Evolutionary conservation across 192 early-diverging fungal species (phyloP).

Genomic region (Podila verticillata): DNA sequence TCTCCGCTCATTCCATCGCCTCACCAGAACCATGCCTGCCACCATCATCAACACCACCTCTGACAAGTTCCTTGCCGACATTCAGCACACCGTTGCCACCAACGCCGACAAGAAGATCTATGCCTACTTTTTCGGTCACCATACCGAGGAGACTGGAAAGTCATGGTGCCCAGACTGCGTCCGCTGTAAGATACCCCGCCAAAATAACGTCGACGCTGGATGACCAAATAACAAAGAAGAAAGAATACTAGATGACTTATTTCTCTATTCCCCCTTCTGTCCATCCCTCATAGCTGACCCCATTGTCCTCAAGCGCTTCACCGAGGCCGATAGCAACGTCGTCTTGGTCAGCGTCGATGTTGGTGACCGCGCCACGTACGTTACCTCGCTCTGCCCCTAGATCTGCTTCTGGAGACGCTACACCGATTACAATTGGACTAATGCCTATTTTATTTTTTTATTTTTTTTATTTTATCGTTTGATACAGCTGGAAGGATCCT

Average conservation of each 20-base stretch:
- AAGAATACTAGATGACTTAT: not conserved
- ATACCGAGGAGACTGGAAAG: conserved; percentile 49
- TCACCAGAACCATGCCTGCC: conserved; percentile 29
- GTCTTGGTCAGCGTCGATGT: conserved; percentile 32
- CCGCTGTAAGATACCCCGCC: conserved; percentile 8
- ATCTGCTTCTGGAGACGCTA: not conserved
- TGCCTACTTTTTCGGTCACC: conserved; percentile 38
- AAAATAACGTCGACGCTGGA: not conserved
- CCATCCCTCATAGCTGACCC: conserved; percentile 16
- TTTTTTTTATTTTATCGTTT: not conserved
- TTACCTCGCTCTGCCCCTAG: not conserved
- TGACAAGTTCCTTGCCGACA: conserved; percentile 21
- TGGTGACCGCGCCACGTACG: conserved; percentile 50
- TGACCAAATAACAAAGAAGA: not conserved
- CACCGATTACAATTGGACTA: not conserved
- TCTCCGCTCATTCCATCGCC: not conserved
- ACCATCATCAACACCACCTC: conserved; percentile 22
- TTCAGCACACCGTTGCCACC: conserved; percentile 24
- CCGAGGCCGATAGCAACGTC: conserved; percentile 23
- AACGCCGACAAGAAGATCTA: conserved; percentile 38
- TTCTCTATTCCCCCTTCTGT: not conserved
- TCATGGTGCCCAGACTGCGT: conserved; percentile 60
- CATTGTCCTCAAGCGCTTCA: conserved; percentile 24
- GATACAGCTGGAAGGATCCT: conserved; percentile 40
- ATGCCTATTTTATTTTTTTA: not conserved